Percentiles rank a stretch among this genome's conserved stretches.
phyloP scores from a whole-genome alignment of 768 basidiomycete genomes.

The Auricularia cornea region DNA sequence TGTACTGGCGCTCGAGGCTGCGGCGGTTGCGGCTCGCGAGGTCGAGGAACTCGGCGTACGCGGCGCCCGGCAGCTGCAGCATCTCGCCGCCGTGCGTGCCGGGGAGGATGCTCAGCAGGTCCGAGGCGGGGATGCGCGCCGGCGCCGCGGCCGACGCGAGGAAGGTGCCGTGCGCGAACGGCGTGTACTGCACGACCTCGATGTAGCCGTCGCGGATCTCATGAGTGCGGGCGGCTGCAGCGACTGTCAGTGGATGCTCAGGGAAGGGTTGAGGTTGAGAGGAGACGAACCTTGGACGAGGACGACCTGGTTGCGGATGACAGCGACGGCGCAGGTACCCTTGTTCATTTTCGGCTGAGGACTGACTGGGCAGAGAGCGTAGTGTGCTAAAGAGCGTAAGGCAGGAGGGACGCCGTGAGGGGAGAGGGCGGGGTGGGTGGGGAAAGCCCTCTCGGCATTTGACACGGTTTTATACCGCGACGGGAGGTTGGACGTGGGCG shows the following conservation, averaged over 20 bases:
- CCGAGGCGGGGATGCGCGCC: constrained; percentile 52
- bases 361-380: constrained; percentile 4
- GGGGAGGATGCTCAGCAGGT: constrained; percentile 54
- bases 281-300: constrained; percentile 52
- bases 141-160: constrained; percentile 49
- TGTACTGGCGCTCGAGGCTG: constrained; percentile 54
- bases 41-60: constrained; percentile 50
- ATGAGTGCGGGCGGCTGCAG: constrained; percentile 49
- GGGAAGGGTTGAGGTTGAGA: neutral
- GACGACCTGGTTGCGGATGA: constrained; percentile 60
- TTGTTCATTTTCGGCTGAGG: constrained; percentile 14
- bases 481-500: too few relatives aligned
- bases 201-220: constrained; percentile 46
- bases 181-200: constrained; percentile 57
- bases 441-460: too few relatives aligned
- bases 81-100: constrained; percentile 37
- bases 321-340: constrained; percentile 57
- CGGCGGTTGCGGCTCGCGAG: constrained; percentile 44
- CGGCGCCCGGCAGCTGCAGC: constrained; percentile 55
- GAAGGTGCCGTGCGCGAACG: constrained; percentile 60
- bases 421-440: too few relatives aligned
- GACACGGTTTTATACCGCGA: too few relatives aligned
- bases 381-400: neutral
- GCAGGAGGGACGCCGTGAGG: too few relatives aligned
- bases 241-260: constrained; percentile 6